Base-by-base conservation (phyloP, 2,329 filamentous ascomycete genomes). In the Penicillium sp. region DNA sequence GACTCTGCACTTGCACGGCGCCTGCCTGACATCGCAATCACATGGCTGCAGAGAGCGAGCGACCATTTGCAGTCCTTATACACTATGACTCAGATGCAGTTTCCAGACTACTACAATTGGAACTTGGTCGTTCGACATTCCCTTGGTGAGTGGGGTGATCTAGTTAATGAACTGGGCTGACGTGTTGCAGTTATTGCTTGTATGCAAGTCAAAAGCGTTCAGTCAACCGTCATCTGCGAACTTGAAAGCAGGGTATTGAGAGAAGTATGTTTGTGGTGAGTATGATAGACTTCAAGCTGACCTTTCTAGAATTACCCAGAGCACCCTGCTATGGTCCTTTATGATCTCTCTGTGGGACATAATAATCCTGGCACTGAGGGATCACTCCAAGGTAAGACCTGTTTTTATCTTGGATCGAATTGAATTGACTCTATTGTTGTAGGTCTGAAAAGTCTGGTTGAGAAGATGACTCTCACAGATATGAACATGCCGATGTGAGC, bases 1-100 rank as follows among this genome's bases (percentile, higher is more conserved):
- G 81, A 77, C 42, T 75, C 76, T 13, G 67, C 84, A 13, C 64
- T 80, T 2, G 65, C 63, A 3, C 78, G 76, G 45, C 69, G 74
- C 7, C 75, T 85, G 45, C 76, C 75, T 54, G 59, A 46, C 3
- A 10, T 76, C 39, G 84, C 87, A 0, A 64, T 77, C 2, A 82
- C 78, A 59, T 97, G 91, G 93, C 71, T 95, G 0, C 77, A 83
- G 48, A 77, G 86, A 55, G 82, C 87, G 3, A 75, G 80, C 43
- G 71, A 81, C 10, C 61, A 82, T 26, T 72, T 90, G 24, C 75
- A 77, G 44, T 8, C 49, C 15, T 49, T 45, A 4, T 60, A 62
- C 19, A 79, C 81, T 48, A 74, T 78, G 8, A 60, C 80, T 0
- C 78, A 82, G 13, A n/a, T 9, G n/a, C 12, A 12, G 2, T 28